phyloP scores from a whole-genome alignment of 2,329 filamentous ascomycete species.

The Neofusicoccum sp. region DNA sequence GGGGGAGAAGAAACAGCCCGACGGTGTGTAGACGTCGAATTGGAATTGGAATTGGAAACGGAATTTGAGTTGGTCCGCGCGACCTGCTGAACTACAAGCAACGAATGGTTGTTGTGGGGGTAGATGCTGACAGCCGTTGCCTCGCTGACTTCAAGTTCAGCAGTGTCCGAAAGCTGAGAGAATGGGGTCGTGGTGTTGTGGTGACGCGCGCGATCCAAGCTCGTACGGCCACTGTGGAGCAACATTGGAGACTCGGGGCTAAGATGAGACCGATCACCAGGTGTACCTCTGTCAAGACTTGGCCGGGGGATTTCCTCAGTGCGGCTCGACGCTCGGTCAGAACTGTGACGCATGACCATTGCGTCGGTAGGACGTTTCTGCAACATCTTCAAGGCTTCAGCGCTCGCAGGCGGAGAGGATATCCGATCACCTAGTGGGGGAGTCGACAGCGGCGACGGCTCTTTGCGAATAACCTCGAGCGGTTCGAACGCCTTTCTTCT shows the following conservation, averaged over 20 bases:
- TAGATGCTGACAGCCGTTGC: conserved; percentile 61
- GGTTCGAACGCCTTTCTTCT: not conserved
- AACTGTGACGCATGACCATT: not conserved
- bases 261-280: conserved; percentile 25
- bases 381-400: not conserved
- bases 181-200: conserved; percentile 51
- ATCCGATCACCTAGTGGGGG: not conserved
- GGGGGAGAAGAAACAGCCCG: conserved; percentile 5
- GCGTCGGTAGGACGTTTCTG: not conserved
- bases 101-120: conserved; percentile 62
- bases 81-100: conserved; percentile 61
- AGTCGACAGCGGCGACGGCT: not conserved
- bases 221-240: conserved; percentile 34
- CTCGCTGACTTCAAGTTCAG: conserved; percentile 58
- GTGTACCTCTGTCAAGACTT: conserved; percentile 22
- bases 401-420: not conserved
- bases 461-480: conserved; percentile 1
- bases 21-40: not conserved
- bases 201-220: conserved; percentile 43
- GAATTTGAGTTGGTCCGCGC: conserved; percentile 30
- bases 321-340: not conserved
- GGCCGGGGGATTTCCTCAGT: conserved; percentile 15
- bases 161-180: conserved; percentile 49
- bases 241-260: conserved; percentile 27
- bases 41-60: conserved; percentile 2